Evolutionary conservation across 2,329 filamentous ascomycete genomes (phyloP).

Genomic region (Dactylellina parvicollis): DNA sequence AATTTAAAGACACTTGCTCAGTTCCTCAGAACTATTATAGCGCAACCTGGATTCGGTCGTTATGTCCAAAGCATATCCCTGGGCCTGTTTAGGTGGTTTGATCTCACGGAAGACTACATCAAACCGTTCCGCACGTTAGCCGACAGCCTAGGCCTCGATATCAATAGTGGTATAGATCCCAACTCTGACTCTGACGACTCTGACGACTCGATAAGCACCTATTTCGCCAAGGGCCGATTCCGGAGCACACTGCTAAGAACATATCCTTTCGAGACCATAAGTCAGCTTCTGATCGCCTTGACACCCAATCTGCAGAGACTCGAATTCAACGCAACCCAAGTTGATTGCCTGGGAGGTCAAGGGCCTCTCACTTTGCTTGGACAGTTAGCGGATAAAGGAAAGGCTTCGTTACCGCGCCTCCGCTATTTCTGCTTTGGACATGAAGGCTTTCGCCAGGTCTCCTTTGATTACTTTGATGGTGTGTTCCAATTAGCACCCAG

Average conservation of each 20-base stretch:
- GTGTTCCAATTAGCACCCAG: slow-evolving; percentile 25
- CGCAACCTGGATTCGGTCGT: neutral
- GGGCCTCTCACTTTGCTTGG: slow-evolving; percentile 15
- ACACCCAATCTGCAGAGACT: slow-evolving; percentile 18
- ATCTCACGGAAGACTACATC: slow-evolving; percentile 1
- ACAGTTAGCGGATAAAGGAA: slow-evolving; percentile 12
- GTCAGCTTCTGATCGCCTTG: slow-evolving; percentile 24
- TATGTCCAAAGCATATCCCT: slow-evolving; percentile 4
- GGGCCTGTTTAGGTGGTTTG: neutral
- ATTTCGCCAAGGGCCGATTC: neutral
- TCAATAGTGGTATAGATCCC: neutral
- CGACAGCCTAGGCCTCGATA: slow-evolving; percentile 8
- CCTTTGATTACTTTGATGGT: slow-evolving; percentile 24
- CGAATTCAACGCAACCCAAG: neutral
- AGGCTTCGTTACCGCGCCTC: slow-evolving; percentile 9
- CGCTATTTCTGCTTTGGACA: slow-evolving; percentile 14
- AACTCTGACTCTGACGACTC: neutral
- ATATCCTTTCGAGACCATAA: slow-evolving; percentile 18
- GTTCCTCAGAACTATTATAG: slow-evolving; percentile 21
- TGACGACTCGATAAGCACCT: neutral
- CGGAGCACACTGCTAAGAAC: neutral
- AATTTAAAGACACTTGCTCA: neutral
- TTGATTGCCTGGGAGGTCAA: neutral
- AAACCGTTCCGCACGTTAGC: neutral
- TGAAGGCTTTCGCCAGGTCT: neutral